Percentiles rank a stretch among this genome's conserved stretches.
Conservation (phyloP, 2,329 filamentous ascomycete species). For the Fusarium liriodendri region DNA sequence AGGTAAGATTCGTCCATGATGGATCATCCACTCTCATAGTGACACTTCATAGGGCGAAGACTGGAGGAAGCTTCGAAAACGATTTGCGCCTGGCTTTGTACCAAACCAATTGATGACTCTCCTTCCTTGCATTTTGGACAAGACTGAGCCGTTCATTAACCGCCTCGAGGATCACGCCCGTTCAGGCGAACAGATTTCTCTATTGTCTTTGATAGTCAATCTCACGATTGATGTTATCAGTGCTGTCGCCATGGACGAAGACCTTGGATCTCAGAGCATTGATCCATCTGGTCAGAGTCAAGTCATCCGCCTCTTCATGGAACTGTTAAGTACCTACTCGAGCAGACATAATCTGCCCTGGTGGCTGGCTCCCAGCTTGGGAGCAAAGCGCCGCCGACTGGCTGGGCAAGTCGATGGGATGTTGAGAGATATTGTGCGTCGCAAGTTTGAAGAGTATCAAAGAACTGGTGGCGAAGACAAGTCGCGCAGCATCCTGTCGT, state of each 20-base stretch:
- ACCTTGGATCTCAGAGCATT: background rate
- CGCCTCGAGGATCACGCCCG: background rate
- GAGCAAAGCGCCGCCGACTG: background rate
- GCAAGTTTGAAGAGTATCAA: background rate
- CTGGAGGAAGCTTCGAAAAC: background rate
- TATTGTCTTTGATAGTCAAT: background rate
- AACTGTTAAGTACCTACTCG: background rate
- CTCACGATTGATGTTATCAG: background rate
- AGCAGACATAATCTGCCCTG: background rate
- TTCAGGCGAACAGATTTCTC: background rate
- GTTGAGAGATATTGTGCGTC: background rate
- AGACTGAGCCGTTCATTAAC: background rate
- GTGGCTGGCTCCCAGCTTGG: background rate
- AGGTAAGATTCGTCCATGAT: background rate
- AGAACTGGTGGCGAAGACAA: background rate
- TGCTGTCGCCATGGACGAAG: background rate
- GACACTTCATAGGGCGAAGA: background rate
- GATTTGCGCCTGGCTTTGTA: background rate
- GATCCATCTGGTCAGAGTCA: background rate
- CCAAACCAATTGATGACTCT: background rate
- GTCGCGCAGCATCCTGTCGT: slow-evolving; percentile 44
- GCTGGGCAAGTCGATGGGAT: background rate
- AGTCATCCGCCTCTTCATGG: background rate
- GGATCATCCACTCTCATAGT: background rate
- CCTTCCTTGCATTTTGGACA: background rate